Percentiles rank a stretch among this genome's conserved stretches.
phyloP scores from a whole-genome alignment of 495 filamentous ascomycete species.

The Cercophora sp. region DNA sequence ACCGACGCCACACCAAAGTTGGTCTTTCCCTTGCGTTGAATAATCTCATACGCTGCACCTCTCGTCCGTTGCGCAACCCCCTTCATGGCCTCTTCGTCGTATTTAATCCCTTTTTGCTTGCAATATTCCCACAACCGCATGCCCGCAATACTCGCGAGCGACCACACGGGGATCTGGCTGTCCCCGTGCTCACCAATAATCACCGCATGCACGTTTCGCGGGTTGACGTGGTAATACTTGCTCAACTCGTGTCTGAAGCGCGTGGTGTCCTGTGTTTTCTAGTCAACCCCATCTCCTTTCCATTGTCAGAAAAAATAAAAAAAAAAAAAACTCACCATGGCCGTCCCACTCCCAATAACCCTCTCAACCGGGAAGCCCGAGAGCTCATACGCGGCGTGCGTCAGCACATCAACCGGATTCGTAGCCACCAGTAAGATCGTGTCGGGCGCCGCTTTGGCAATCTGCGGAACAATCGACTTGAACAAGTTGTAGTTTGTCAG shows the following conservation, averaged over 20 bases:
- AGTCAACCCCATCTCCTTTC: too few relatives aligned
- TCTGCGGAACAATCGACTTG: slow-evolving; percentile 22
- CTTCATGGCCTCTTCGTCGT: slow-evolving; percentile 22
- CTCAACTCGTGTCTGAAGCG: slow-evolving; percentile 32
- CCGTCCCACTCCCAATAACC: slow-evolving; percentile 33
- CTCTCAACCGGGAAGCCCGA: slow-evolving; percentile 27
- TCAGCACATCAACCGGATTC: slow-evolving; percentile 34
- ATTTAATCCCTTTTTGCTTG: slow-evolving; percentile 17
- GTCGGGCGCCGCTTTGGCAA: slow-evolving; percentile 24
- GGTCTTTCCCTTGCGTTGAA: slow-evolving; percentile 57
- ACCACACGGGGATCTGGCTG: slow-evolving; percentile 31
- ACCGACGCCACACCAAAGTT: slow-evolving; percentile 56
- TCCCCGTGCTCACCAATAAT: slow-evolving; percentile 34
- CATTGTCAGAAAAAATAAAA: not conserved
- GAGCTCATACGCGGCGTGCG: slow-evolving; percentile 24
- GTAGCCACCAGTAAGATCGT: slow-evolving; percentile 32
- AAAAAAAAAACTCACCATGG: slow-evolving; percentile 11
- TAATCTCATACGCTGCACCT: slow-evolving; percentile 50
- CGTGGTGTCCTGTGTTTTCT: slow-evolving; percentile 28
- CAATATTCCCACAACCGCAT: slow-evolving; percentile 30
- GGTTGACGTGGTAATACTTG: slow-evolving; percentile 26
- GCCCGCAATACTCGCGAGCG: slow-evolving; percentile 27
- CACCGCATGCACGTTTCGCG: slow-evolving; percentile 30
- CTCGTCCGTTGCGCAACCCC: slow-evolving; percentile 20
- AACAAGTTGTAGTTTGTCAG: slow-evolving; percentile 30